phyloP scores from a whole-genome alignment of 345 rosid genomes.

The Kernera saxatilis region DNA sequence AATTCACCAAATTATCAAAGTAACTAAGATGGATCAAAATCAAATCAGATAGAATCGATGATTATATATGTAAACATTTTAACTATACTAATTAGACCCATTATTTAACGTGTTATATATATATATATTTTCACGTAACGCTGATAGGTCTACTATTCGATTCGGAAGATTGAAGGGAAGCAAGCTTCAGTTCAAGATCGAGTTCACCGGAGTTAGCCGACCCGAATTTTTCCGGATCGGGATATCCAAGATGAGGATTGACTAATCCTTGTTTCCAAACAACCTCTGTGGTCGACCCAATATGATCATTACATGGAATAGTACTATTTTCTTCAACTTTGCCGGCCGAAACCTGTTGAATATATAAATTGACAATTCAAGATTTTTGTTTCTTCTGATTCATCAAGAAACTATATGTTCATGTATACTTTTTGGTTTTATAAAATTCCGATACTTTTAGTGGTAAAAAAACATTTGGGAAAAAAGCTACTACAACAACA shows the following conservation, averaged over 20 bases:
- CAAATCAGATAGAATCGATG: background rate
- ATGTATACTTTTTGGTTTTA: background rate
- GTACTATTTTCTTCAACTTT: slow-evolving; percentile 16
- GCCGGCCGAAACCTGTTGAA: slow-evolving; percentile 27
- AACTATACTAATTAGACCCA: background rate
- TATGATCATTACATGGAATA: slow-evolving; percentile 3
- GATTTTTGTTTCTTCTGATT: background rate
- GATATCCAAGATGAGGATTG: background rate
- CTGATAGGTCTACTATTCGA: slow-evolving; percentile 23
- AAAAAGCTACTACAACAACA: background rate
- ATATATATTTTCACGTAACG: slow-evolving; percentile 18
- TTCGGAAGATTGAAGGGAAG: slow-evolving; percentile 19
- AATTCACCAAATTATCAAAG: background rate
- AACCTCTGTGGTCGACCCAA: slow-evolving; percentile 5
- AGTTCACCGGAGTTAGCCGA: slow-evolving; percentile 16
- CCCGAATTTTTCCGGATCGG: background rate
- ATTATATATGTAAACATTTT: background rate
- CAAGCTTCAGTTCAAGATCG: slow-evolving; percentile 33
- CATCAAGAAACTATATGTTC: background rate
- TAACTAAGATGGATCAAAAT: background rate
- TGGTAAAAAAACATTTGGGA: background rate
- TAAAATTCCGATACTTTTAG: background rate
- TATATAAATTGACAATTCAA: background rate
- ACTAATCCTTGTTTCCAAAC: slow-evolving; percentile 22
- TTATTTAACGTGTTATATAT: background rate